Conservation (phyloP, 225 moss, liverwort and hornwort genomes). For the Sphagnum tenellum region DNA sequence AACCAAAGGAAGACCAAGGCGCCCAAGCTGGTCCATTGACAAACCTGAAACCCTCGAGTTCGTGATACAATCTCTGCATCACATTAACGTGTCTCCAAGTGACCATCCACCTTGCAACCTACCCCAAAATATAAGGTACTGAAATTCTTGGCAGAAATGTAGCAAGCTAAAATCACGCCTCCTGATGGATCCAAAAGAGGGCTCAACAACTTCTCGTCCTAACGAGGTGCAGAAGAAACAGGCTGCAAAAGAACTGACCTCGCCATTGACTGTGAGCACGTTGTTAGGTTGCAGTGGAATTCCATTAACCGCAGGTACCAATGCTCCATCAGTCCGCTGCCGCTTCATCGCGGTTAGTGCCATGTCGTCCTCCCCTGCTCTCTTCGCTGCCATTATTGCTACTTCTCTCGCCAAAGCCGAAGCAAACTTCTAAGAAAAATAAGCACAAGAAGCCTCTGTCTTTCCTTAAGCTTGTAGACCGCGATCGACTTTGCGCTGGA, state of each 20-base stretch:
- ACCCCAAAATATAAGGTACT: neutral
- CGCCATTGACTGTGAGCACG: conserved; percentile 23
- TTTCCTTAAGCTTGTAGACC: too few relatives aligned
- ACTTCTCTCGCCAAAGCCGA: neutral
- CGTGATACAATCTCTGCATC: neutral
- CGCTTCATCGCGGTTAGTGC: conserved; percentile 29
- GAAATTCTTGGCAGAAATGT: neutral
- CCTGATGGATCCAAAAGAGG: too few relatives aligned
- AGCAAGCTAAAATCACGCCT: too few relatives aligned
- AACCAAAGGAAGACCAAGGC: neutral
- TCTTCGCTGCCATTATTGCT: conserved; percentile 27
- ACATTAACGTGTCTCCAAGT: neutral
- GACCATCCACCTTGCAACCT: neutral
- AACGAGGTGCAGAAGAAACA: neutral
- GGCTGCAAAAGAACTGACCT: conserved; percentile 11
- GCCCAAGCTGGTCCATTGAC: neutral
- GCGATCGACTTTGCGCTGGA: too few relatives aligned
- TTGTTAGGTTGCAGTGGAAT: conserved; percentile 14
- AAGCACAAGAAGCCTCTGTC: too few relatives aligned
- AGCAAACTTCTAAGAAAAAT: too few relatives aligned
- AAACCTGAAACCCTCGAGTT: too few relatives aligned
- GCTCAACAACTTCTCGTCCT: too few relatives aligned
- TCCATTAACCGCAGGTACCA: conserved; percentile 20
- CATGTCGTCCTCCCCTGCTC: conserved; percentile 35
- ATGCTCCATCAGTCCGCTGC: conserved; percentile 36